These are phyloP conservation scores for Puccinia polysora DNA, from an alignment of 1,284 basidiomycete species.

Conservation along the genomic window DNA sequence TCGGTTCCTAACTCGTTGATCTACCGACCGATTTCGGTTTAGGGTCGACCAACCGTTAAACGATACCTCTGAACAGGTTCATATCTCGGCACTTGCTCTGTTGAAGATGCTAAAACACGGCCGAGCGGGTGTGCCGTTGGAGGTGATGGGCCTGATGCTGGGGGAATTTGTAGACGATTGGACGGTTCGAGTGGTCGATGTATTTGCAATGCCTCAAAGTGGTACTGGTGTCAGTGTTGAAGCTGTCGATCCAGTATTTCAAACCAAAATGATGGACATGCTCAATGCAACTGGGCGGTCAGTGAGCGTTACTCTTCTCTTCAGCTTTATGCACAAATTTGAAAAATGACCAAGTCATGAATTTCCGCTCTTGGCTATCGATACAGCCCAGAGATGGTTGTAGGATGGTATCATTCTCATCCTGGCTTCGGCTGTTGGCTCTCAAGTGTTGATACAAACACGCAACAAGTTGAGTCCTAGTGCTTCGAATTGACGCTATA, in stretches of 20 bases:
- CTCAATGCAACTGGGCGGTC: slow-evolving; percentile 96
- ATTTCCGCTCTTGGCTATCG: not conserved
- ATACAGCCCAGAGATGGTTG: slow-evolving; percentile 88
- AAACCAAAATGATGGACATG: slow-evolving; percentile 98
- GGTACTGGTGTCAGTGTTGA: slow-evolving; percentile 98
- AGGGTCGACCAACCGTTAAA: slow-evolving; percentile 43
- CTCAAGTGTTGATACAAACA: slow-evolving; percentile 97
- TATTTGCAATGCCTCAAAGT: slow-evolving; percentile 99
- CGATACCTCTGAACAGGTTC: slow-evolving; percentile 76
- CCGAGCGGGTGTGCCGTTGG: slow-evolving; percentile 97
- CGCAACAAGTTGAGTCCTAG: slow-evolving; percentile 70
- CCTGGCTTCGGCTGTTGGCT: slow-evolving; percentile 99
- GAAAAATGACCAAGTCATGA: slow-evolving; percentile 16
- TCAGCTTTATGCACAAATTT: not conserved
- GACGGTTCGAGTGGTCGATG: slow-evolving; percentile 82
- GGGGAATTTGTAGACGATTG: slow-evolving; percentile 99
- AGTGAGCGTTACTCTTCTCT: slow-evolving; percentile 50
- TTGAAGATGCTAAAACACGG: slow-evolving; percentile 99
- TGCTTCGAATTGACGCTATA: too few species aligned
- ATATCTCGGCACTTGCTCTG: slow-evolving; percentile 87
- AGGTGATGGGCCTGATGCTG: slow-evolving; percentile 99
- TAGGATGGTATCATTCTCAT: slow-evolving; percentile 99
- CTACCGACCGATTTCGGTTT: not conserved
- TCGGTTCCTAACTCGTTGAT: too few species aligned
- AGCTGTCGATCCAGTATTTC: slow-evolving; percentile 98